Conservation (phyloP, 768 basidiomycete species). For the Auricularia cornea region DNA sequence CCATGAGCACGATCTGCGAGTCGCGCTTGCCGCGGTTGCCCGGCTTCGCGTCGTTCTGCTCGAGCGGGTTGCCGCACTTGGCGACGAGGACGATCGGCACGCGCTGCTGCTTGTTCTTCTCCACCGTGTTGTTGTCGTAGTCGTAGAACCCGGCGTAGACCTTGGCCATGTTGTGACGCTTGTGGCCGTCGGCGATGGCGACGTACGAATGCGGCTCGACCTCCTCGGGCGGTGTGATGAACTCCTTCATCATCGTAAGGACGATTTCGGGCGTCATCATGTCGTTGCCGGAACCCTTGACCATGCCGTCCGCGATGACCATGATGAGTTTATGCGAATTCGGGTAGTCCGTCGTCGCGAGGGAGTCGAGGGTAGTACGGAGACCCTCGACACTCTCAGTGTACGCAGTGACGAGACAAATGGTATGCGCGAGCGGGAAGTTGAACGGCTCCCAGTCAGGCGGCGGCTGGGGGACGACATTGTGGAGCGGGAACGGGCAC, state of each 20-base stretch:
- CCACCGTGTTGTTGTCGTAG: slow-evolving; percentile 86
- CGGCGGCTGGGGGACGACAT: slow-evolving; percentile 89
- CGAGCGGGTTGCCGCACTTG: slow-evolving; percentile 89
- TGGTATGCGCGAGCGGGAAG: slow-evolving; percentile 88
- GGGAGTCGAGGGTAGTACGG: slow-evolving; percentile 93
- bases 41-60: slow-evolving; percentile 83
- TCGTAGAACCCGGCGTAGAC: slow-evolving; percentile 96
- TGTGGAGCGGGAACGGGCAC: slow-evolving; percentile 88
- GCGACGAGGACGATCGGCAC: slow-evolving; percentile 94
- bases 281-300: slow-evolving; percentile 87
- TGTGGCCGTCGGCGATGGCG: slow-evolving; percentile 99
- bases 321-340: slow-evolving; percentile 95
- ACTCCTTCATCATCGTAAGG: slow-evolving; percentile 94
- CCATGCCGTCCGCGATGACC: slow-evolving; percentile 97
- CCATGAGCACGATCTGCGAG: slow-evolving; percentile 95
- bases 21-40: slow-evolving; percentile 99
- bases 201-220: slow-evolving; percentile 95
- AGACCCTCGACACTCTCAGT: slow-evolving; percentile 95
- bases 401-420: slow-evolving; percentile 96
- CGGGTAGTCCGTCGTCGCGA: slow-evolving; percentile 97
- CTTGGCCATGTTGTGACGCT: slow-evolving; percentile 98
- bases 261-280: slow-evolving; percentile 91
- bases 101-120: slow-evolving; percentile 89
- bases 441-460: slow-evolving; percentile 91
- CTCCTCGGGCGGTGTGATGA: slow-evolving; percentile 68